phyloP scores from a whole-genome alignment of 768 basidiomycete species.

The Amanita phalloides region DNA sequence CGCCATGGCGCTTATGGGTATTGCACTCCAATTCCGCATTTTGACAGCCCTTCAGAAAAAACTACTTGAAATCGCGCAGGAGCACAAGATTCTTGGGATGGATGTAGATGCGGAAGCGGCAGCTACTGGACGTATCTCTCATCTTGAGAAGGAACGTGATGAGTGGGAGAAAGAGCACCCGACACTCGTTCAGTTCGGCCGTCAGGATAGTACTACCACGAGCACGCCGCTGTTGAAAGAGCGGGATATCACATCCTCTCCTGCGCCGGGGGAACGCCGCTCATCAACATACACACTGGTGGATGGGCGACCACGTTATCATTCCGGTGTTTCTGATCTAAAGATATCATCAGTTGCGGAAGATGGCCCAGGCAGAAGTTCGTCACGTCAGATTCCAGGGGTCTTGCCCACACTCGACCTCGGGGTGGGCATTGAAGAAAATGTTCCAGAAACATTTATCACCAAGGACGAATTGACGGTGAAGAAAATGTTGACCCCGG shows the following conservation, averaged over 20 bases:
- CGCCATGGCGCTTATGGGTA: conserved; percentile 76
- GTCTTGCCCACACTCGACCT: conserved; percentile 66
- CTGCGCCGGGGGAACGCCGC: conserved; percentile 35
- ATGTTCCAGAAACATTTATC: conserved; percentile 67
- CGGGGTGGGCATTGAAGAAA: conserved; percentile 61
- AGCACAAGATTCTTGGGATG: conserved; percentile 43
- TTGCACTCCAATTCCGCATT: conserved; percentile 84
- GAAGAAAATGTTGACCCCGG: conserved; percentile 25
- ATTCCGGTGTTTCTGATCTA: conserved; percentile 68
- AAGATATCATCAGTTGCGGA: conserved; percentile 54
- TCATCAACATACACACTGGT: conserved; percentile 42
- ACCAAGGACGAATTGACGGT: conserved; percentile 25
- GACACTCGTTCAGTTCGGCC: conserved; percentile 43
- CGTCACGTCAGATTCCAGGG: conserved; percentile 42
- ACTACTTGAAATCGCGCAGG: conserved; percentile 68
- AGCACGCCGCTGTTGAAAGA: conserved; percentile 60
- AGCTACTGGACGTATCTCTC: conserved; percentile 60
- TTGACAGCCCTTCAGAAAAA: conserved; percentile 72
- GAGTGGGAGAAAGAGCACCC: conserved; percentile 89
- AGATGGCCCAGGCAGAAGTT: conserved; percentile 31
- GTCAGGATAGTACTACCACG: conserved; percentile 55
- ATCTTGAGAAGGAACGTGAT: conserved; percentile 55
- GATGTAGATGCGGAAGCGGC: conserved; percentile 70
- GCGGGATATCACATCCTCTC: conserved; percentile 34
- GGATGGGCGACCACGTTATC: conserved; percentile 44